A percentile compares a stretch with the other conserved stretches of the same genome.
phyloP scores from a whole-genome alignment of 2,329 filamentous ascomycete species.

The Penicillium aurantiogriseum region DNA sequence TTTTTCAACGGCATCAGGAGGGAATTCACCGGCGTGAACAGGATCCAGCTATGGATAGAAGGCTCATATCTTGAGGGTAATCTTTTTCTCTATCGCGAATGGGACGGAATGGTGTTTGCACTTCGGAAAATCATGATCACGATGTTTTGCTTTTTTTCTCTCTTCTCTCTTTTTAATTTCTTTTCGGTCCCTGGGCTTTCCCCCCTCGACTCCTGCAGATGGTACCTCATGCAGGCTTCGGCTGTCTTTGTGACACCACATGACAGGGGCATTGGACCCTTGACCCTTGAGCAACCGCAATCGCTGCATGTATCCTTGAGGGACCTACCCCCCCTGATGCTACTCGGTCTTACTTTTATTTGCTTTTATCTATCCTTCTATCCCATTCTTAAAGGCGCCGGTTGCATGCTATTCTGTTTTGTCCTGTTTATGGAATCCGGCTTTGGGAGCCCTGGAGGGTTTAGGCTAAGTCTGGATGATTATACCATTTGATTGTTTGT shows the following conservation, averaged over 20 bases:
- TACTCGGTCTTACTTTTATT: constrained; percentile 15
- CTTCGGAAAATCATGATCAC: constrained; percentile 26
- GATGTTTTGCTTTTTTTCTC: constrained; percentile 19
- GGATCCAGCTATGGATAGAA: constrained; percentile 25
- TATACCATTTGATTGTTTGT: constrained; percentile 14
- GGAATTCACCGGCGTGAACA: constrained; percentile 17
- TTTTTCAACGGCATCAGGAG: constrained; percentile 5
- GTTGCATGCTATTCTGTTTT: constrained; percentile 23
- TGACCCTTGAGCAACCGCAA: not conserved
- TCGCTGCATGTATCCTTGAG: constrained; percentile 2
- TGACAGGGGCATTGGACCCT: not conserved
- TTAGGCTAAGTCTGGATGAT: constrained; percentile 10
- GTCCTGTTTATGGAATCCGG: constrained; percentile 4
- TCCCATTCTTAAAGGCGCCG: constrained; percentile 23
- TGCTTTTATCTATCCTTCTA: constrained; percentile 23
- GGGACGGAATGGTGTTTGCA: constrained; percentile 23
- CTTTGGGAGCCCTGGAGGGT: constrained; percentile 4
- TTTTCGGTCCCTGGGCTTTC: constrained; percentile 3
- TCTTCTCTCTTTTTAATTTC: constrained; percentile 9
- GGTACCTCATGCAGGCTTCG: constrained; percentile 3
- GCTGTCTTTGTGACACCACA: constrained; percentile 6
- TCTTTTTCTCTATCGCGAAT: constrained; percentile 18
- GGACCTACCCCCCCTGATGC: not conserved
- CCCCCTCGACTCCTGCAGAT: constrained; percentile 1
- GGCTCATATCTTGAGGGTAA: constrained; percentile 23